Evolutionary conservation across 1,139 yeast species (phyloP), one percentile per base, ranked within the genome.

Genomic region (Yamadazyma dendronema): DNA sequence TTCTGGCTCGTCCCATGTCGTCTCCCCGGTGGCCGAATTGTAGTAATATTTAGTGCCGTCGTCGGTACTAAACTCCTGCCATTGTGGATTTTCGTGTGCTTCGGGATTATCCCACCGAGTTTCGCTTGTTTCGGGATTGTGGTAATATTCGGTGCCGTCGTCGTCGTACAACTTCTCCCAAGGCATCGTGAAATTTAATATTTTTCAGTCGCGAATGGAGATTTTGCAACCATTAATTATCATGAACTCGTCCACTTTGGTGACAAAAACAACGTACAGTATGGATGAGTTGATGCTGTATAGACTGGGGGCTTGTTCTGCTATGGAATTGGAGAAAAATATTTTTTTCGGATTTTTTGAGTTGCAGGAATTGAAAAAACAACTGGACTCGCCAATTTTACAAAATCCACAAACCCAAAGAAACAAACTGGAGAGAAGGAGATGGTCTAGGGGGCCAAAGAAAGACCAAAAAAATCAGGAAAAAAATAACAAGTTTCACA

Each of bases 51-150:
- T 66, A 39, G 65, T 66, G 1, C 92, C 94, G 14, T 82, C 92
- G 25, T 84, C 87, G 0, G 92, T 79, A 2, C 66, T 61, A 36
- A 71, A 81, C 43, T 72, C 77, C 35, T 70, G 71, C 96, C 96
- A 90, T 42, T 2, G 32, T 34, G 6, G 61, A 19, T 6, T n/a
- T 21, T 8, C 15, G 44, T 38, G 6, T 19, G 71, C 81, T 21
- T 66, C 77, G 0, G 97, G 97, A 45, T 81, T 77, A 7, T 84
- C 86, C 96, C 97, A 89, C 33, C 82, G 77, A 0, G 96, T 81
- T 49, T 80, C 81, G 37, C 79, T 75, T 0, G 94, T 84, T 27
- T 55, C 69, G 1, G 75, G 43, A 48, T 89, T 80, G 57, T 79
- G 86, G 58, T 84, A 89, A 61, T 89, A 90, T 1, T 67, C 66